Conservation (phyloP, 106 monocot genomes). For the Apostasia ramifera region DNA sequence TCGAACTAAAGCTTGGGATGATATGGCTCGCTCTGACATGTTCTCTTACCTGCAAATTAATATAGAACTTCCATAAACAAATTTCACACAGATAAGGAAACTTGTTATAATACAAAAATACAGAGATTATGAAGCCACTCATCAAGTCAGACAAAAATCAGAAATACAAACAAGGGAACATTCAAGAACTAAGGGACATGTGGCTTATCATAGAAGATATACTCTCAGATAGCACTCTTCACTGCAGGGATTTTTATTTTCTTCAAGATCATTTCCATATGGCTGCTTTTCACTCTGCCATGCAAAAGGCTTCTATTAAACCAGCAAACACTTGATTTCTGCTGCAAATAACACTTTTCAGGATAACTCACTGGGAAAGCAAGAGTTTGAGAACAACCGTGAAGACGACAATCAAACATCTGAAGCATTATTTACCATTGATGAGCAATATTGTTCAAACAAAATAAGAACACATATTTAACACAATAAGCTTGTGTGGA, state of each 20-base stretch:
- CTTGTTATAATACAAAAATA: not conserved
- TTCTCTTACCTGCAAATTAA: conserved; percentile 28
- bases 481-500: not conserved
- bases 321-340: conserved; percentile 12
- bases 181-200: too few relatives aligned
- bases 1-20: conserved; percentile 6
- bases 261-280: conserved; percentile 50
- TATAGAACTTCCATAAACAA: not conserved
- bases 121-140: too few relatives aligned
- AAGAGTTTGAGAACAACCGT: conserved; percentile 88
- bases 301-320: conserved; percentile 25
- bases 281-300: conserved; percentile 83
- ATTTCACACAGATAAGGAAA: not conserved
- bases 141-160: too few relatives aligned
- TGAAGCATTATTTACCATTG: conserved; percentile 12
- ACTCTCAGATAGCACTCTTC: conserved; percentile 80
- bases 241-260: conserved; percentile 63
- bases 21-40: conserved; percentile 1
- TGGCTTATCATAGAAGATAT: conserved; percentile 6
- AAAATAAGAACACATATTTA: not conserved
- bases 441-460: conserved; percentile 3
- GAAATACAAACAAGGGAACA: not conserved
- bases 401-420: conserved; percentile 91
- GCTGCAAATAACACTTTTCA: conserved; percentile 6
- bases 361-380: conserved; percentile 55